These are phyloP conservation scores for Capronia americana DNA, from an alignment of 2,329 filamentous ascomycete species.

Conservation along the genomic window DNA sequence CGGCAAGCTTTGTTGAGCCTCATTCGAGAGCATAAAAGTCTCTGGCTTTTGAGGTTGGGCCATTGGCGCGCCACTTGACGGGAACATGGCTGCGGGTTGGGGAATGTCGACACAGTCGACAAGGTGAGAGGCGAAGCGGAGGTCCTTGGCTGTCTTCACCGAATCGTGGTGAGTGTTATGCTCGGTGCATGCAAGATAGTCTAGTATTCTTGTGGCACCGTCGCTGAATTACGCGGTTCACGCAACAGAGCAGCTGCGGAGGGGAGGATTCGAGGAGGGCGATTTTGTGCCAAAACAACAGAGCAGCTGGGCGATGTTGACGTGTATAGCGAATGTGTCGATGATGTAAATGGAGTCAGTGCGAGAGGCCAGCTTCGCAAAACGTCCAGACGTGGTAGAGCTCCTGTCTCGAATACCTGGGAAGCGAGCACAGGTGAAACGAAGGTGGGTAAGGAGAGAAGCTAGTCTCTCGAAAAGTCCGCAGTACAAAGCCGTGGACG, in stretches of 20 bases:
- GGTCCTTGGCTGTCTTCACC: constrained; percentile 35
- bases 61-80: constrained; percentile 81
- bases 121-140: constrained; percentile 19
- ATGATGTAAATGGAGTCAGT: constrained; percentile 39
- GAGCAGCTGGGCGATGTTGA: constrained; percentile 24
- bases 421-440: constrained; percentile 40
- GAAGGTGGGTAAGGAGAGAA: constrained; percentile 41
- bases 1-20: constrained; percentile 94
- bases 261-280: constrained; percentile 15
- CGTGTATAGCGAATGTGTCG: constrained; percentile 36
- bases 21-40: constrained; percentile 97
- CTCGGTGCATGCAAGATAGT: constrained; percentile 14
- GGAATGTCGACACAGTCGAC: constrained; percentile 36
- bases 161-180: constrained; percentile 14
- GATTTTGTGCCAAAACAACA: constrained; percentile 18
- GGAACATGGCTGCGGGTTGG: constrained; percentile 66
- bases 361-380: constrained; percentile 40
- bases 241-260: constrained; percentile 10
- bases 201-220: constrained; percentile 18
- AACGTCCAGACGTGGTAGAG: constrained; percentile 41
- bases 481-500: constrained; percentile 33
- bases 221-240: constrained; percentile 5
- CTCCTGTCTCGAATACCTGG: constrained; percentile 37
- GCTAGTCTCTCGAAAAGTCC: constrained; percentile 39
- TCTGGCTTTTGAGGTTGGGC: constrained; percentile 93